A percentile compares a stretch with the other conserved stretches of the same genome.
Evolutionary conservation across 1,284 basidiomycete species (phyloP).

Genomic region (Wallemia mellicola): DNA sequence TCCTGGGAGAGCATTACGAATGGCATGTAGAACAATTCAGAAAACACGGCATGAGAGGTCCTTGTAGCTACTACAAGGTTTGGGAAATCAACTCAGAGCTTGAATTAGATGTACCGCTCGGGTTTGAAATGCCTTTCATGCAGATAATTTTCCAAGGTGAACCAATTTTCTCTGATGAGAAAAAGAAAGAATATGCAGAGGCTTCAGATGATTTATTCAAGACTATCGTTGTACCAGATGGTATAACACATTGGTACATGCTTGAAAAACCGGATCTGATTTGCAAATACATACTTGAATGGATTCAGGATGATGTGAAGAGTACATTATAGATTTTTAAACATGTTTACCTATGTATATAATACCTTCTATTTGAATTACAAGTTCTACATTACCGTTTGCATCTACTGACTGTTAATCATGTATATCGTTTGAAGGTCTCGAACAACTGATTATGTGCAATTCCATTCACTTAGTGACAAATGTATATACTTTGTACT

Average conservation of each 20-base stretch:
- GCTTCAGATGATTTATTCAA: background rate
- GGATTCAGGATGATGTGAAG: too few relatives aligned
- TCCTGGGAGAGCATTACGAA: background rate
- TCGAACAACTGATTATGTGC: too few relatives aligned
- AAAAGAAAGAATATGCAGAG: background rate
- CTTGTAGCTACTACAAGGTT: background rate
- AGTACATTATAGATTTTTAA: too few relatives aligned
- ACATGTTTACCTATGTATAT: too few relatives aligned
- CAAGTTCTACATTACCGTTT: too few relatives aligned
- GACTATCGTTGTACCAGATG: background rate
- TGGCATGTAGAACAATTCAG: background rate
- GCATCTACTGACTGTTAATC: too few relatives aligned
- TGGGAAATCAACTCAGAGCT: background rate
- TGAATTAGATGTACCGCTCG: background rate
- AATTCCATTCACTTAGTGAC: too few relatives aligned
- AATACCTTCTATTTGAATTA: too few relatives aligned
- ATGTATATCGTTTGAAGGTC: too few relatives aligned
- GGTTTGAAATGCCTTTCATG: background rate
- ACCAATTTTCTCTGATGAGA: background rate
- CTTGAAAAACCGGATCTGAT: background rate
- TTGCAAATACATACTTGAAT: background rate
- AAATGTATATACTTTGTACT: too few relatives aligned
- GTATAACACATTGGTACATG: background rate
- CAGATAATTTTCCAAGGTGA: background rate
- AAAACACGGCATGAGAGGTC: background rate